phyloP scores from a whole-genome alignment of 768 basidiomycete species.

The Tylopilus sp. region DNA sequence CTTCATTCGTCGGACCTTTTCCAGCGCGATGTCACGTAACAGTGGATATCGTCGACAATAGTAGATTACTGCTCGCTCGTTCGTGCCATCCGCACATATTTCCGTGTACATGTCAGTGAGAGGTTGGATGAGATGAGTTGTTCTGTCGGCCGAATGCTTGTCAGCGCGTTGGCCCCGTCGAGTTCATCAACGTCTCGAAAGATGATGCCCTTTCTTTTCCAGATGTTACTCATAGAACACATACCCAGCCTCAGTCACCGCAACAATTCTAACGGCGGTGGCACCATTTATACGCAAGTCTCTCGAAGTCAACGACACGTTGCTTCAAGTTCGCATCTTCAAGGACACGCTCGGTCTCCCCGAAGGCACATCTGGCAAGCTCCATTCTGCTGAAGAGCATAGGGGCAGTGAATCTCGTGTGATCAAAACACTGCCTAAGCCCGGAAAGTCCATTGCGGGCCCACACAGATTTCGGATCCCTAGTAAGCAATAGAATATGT shows the following conservation, averaged over 20 bases:
- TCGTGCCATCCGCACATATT: constrained; percentile 16
- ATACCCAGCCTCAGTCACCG: constrained; percentile 53
- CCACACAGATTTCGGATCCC: constrained; percentile 74
- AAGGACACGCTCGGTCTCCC: constrained; percentile 55
- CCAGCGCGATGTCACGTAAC: constrained; percentile 1
- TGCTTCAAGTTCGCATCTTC: constrained; percentile 57
- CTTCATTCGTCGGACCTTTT: constrained; percentile 2
- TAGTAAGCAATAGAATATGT: constrained; percentile 42
- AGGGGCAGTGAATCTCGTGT: constrained; percentile 59
- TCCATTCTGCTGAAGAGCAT: constrained; percentile 43
- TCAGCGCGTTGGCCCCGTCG: no score
- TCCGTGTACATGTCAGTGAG: constrained; percentile 34
- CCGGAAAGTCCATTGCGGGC: constrained; percentile 32
- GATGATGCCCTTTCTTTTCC: constrained; percentile 69
- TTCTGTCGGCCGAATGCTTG: no score
- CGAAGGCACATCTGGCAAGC: constrained; percentile 39
- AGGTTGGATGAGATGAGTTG: no score
- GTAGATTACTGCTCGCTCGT: constrained; percentile 25
- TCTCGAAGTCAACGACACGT: constrained; percentile 48
- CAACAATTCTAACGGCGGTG: constrained; percentile 48
- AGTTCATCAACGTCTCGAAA: constrained; percentile 67
- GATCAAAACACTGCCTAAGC: constrained; percentile 46
- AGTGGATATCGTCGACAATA: constrained; percentile 14
- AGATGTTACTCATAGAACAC: constrained; percentile 43
- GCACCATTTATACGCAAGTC: constrained; percentile 57